Evolutionary conservation across 2,329 filamentous ascomycete species (phyloP), one percentile per base, ranked within the genome.

Genomic region (Alternaria consortialis): DNA sequence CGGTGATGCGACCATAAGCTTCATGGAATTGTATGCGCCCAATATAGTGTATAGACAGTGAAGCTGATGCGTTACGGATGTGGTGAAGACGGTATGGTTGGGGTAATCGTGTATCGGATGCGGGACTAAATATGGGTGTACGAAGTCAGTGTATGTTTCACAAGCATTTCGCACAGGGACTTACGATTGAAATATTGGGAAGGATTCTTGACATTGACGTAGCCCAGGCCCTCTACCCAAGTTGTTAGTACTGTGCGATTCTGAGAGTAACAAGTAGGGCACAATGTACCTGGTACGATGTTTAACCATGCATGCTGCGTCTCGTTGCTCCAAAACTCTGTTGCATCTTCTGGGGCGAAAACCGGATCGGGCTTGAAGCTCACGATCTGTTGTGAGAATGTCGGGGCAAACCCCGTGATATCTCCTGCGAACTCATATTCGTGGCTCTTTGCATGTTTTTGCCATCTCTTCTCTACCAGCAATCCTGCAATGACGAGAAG

Each of bases 21-120:
- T 67, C 47, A 74, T 65, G 13, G 63, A 71, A 56, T 75, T 76
- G 63, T 77, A 76, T 7, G 74, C 74, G 43, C 72, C 71, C 23
- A 76, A 54, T 39, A 77, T 72, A 9, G 74, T 72, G 50, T 77
- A 74, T 23, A 77, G 65, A 40, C 74, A 77, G 54, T 77, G 75
- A 11, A 77, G 64, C 55, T 77, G 75, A 48, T 77, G 74, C 17
- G 74, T 77, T 50, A 77, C 66, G 4, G 70, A 74, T 0, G 74
- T 77, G 0, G 75, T 77, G 46, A 67, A 77, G 27, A 77, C 74
- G 27, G 70, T 71, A 9, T 68, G 60, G 37, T 69, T 68, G 31
- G 68, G 58, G 55, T 75, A 77, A 58, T 76, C 72, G 67, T 76
- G 74, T 46, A 77, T 72, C 4, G 75, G 74, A 13, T 62, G 58